Base-by-base conservation (phyloP, 768 basidiomycete genomes). In the Trametes cinnabarina region DNA sequence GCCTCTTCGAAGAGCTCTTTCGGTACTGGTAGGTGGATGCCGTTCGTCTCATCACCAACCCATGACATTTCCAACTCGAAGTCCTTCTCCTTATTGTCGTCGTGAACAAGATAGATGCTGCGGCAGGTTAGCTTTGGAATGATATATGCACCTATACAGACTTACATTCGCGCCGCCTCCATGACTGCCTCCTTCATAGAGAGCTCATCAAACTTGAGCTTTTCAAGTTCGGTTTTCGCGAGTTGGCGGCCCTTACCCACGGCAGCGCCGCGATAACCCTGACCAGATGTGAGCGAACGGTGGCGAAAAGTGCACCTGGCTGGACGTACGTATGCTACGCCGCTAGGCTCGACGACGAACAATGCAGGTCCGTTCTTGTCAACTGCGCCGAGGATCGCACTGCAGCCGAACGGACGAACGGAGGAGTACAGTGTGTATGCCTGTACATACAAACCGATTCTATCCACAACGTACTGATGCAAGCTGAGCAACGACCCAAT, bases 31-130 rank as follows among this genome's bases (percentile, higher is more conserved):
- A 84, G 79, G 73, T 98, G 94, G 47, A 86, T 71, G 51, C 85
- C 85, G 28, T 86, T 83, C 30, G 89, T 91, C 74, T 96, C 92
- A 32, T 84, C 80, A 37, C 94, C 85, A 57, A 98, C 86, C 97
- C 97, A 99, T 34, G 94, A 91, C 82, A 99, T 84, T 74, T 99
- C 97, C 25, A 99, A 83, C 70, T 98, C 97, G 63, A 99, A 98
- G 48, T 95, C 92, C 70, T 98, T 98, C 76, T 98, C 95, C 73
- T 98, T 97, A 60, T 91, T 87, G 70, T 98, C 97, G 62, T 98
- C 96, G 69, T 99, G 97, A 15, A 97, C 94, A 39, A 93, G 83
- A 74, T 99, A 94, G 70, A 98, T 96, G 70, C 96, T 99, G 70
- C 26, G 42, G 40, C 17, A 15, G 25, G 15, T 60, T 54, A 60